A percentile compares a stretch with the other conserved stretches of the same genome.
Evolutionary conservation across 306 rosid species (phyloP).

Genomic region (Dryas alaskensis): DNA sequence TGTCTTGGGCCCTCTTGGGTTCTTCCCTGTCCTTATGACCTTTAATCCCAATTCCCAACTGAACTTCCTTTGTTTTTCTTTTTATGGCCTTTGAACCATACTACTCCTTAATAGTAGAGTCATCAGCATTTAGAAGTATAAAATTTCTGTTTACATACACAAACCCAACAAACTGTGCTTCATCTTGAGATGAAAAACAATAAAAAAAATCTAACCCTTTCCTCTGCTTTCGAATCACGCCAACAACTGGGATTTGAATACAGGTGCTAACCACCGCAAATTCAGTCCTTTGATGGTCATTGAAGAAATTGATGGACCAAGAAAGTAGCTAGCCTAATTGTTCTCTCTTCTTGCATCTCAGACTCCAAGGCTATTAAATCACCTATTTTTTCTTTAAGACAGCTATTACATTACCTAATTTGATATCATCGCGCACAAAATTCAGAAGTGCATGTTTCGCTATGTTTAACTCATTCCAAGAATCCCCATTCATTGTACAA

Average conservation of each 20-base stretch:
- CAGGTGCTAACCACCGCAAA: neutral
- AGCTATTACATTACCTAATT: neutral
- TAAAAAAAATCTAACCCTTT: neutral
- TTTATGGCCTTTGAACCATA: neutral
- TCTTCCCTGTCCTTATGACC: neutral
- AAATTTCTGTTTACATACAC: neutral
- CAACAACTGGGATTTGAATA: neutral
- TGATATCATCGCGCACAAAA: neutral
- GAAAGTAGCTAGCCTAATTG: neutral
- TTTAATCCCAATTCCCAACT: neutral
- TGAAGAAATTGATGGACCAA: neutral
- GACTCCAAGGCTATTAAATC: too few relatives aligned
- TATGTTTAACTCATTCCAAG: neutral
- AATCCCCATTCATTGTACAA: conserved; percentile 4
- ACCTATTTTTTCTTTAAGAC: too few relatives aligned
- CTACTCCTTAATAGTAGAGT: neutral
- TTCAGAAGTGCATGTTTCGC: neutral
- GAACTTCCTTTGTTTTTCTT: neutral
- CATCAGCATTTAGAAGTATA: neutral
- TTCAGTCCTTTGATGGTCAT: neutral
- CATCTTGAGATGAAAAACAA: neutral
- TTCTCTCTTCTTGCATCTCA: neutral
- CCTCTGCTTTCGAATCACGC: neutral
- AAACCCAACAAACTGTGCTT: neutral
- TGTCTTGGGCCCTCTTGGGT: neutral